These are phyloP conservation scores for Plectosphaerella sp. DNA, from an alignment of 2,329 filamentous ascomycete species.

Conservation along the genomic window DNA sequence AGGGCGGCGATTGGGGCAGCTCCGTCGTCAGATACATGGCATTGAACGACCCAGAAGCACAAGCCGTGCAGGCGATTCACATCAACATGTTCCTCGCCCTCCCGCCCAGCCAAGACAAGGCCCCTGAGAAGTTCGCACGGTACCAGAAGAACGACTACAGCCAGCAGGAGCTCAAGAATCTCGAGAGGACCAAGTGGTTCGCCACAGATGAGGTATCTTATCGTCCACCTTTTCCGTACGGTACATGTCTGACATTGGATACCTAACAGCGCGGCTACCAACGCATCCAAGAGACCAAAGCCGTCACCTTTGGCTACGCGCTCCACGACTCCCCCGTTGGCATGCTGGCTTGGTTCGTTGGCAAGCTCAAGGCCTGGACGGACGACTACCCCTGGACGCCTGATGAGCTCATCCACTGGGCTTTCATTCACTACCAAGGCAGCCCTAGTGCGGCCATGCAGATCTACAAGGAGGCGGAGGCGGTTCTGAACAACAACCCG, in stretches of 20 bases:
- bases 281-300: slow-evolving; percentile 1
- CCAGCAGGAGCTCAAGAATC: neutral
- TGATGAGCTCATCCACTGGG: neutral
- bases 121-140: neutral
- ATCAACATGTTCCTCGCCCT: slow-evolving; percentile 7
- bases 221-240: too few relatives aligned
- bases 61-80: slow-evolving; percentile 3
- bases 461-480: neutral
- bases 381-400: slow-evolving; percentile 11
- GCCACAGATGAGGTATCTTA: neutral
- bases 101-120: neutral
- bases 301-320: slow-evolving; percentile 3
- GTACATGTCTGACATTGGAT: neutral
- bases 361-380: slow-evolving; percentile 15
- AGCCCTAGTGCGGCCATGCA: slow-evolving; percentile 1
- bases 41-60: slow-evolving; percentile 3
- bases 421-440: neutral
- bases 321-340: slow-evolving; percentile 26
- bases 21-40: slow-evolving; percentile 12
- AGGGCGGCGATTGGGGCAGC: slow-evolving; percentile 24
- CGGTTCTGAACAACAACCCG: neutral
- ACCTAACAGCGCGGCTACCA: neutral
- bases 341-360: slow-evolving; percentile 4
- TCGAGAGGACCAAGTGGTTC: neutral
- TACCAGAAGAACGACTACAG: neutral